A percentile compares a stretch with the other conserved stretches of the same genome.
Evolutionary conservation across 148 eudicot genomes (phyloP).

Genomic region (Rhododendron simsii): DNA sequence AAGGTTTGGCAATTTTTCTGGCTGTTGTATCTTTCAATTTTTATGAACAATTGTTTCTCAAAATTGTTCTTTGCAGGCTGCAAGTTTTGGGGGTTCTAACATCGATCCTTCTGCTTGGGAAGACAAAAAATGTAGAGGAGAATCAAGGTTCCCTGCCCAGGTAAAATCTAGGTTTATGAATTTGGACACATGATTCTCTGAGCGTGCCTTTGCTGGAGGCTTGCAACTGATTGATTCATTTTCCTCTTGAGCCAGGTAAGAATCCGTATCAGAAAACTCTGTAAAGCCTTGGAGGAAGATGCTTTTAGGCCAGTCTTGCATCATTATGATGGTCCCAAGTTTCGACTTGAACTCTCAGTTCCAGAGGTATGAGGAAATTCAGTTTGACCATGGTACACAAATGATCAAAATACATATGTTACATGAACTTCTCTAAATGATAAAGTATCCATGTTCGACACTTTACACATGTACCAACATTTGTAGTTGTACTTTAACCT

Average conservation of each 20-base stretch:
- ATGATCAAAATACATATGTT: background rate
- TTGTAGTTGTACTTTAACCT: background rate
- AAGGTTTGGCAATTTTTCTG: background rate
- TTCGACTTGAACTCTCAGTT: conserved; percentile 95
- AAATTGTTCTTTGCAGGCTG: conserved; percentile 48
- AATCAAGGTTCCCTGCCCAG: conserved; percentile 99
- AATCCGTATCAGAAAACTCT: conserved; percentile 72
- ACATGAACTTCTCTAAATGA: background rate
- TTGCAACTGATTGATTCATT: background rate
- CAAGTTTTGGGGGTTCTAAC: conserved; percentile 93
- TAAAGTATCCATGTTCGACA: background rate
- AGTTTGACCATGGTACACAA: background rate
- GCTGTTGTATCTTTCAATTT: background rate
- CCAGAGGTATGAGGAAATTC: conserved; percentile 59
- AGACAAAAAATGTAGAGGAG: conserved; percentile 98
- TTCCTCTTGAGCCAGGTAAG: conserved; percentile 53
- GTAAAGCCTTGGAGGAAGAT: conserved; percentile 96
- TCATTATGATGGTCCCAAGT: conserved; percentile 98
- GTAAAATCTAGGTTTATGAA: conserved; percentile 25
- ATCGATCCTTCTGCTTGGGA: conserved; percentile 99
- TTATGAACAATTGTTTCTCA: background rate
- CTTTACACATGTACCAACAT: background rate
- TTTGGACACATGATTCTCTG: background rate
- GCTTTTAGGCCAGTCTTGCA: conserved; percentile 98
- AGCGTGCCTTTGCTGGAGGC: background rate